Conservation (phyloP, 768 basidiomycete species). For the Podaxis rugospora region DNA sequence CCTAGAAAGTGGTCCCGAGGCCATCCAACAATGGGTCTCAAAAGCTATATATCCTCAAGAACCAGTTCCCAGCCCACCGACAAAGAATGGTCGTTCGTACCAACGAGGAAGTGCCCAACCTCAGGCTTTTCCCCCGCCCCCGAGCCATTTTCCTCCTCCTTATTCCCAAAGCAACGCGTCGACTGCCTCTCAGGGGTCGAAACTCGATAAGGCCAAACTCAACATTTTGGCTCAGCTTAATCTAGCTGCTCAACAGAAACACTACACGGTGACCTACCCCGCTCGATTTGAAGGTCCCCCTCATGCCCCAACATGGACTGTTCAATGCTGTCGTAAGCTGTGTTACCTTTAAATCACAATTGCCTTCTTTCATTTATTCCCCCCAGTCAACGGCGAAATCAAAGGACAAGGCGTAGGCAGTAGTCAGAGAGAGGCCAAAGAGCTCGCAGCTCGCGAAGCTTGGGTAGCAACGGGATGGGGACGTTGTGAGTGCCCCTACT, state of each 20-base stretch:
- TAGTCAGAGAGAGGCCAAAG: neutral
- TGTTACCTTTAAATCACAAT: neutral
- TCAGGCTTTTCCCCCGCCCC: neutral
- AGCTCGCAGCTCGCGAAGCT: neutral
- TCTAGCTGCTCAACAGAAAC: slow-evolving; percentile 46
- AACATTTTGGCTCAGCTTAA: slow-evolving; percentile 41
- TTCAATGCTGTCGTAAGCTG: neutral
- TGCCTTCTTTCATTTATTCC: neutral
- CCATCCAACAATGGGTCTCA: neutral
- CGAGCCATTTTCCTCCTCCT: neutral
- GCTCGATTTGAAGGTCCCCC: slow-evolving; percentile 34
- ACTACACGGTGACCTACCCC: slow-evolving; percentile 39
- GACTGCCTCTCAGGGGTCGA: neutral
- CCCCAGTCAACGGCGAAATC: neutral
- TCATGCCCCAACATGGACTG: neutral
- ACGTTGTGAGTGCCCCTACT: too few species aligned
- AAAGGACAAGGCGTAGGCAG: neutral
- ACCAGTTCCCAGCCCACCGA: neutral
- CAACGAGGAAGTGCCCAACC: neutral
- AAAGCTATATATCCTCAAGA: neutral
- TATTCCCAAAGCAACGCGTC: neutral
- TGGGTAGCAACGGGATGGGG: neutral
- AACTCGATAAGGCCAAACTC: slow-evolving; percentile 18
- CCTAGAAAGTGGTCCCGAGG: neutral
- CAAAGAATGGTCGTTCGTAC: neutral